Conservation (phyloP, 2,329 filamentous ascomycete genomes). For the Colletotrichum echinochloae region DNA sequence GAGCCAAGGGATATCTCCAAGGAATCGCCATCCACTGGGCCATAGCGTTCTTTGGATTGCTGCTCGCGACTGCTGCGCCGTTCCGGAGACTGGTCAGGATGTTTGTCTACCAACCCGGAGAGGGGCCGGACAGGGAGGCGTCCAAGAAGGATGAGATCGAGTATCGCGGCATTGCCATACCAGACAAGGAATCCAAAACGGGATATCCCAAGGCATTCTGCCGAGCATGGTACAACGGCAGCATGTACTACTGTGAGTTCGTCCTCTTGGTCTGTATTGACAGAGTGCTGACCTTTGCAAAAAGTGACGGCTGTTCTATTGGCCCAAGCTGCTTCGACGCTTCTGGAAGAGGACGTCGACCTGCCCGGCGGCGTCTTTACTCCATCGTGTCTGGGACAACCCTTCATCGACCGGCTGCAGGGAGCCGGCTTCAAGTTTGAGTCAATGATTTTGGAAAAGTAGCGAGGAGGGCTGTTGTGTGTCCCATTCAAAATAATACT, state of each 20-base stretch:
- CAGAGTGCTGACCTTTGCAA: slow-evolving; percentile 20
- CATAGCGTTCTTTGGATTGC: slow-evolving; percentile 55
- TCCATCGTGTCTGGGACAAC: slow-evolving; percentile 76
- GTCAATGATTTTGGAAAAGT: slow-evolving; percentile 57
- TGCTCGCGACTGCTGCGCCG: slow-evolving; percentile 60
- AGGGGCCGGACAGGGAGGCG: slow-evolving; percentile 65
- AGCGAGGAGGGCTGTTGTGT: not conserved
- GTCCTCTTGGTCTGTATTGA: not conserved
- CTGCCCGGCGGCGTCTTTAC: slow-evolving; percentile 78
- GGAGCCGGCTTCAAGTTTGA: slow-evolving; percentile 73
- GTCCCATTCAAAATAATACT: not conserved
- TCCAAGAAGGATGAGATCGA: slow-evolving; percentile 70
- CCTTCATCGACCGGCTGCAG: slow-evolving; percentile 72
- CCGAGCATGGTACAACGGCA: slow-evolving; percentile 68
- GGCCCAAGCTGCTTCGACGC: slow-evolving; percentile 72
- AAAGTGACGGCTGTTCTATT: slow-evolving; percentile 74
- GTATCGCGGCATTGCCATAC: slow-evolving; percentile 73
- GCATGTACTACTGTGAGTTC: slow-evolving; percentile 72
- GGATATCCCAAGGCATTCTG: slow-evolving; percentile 64
- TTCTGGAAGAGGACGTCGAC: slow-evolving; percentile 71
- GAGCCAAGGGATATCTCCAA: slow-evolving; percentile 60
- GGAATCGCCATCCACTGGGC: slow-evolving; percentile 64
- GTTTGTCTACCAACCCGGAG: slow-evolving; percentile 64
- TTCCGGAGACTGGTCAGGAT: slow-evolving; percentile 58
- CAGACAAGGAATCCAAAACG: slow-evolving; percentile 61